phyloP scores from a whole-genome alignment of 495 filamentous ascomycete genomes.

The Daldinia grandis region DNA sequence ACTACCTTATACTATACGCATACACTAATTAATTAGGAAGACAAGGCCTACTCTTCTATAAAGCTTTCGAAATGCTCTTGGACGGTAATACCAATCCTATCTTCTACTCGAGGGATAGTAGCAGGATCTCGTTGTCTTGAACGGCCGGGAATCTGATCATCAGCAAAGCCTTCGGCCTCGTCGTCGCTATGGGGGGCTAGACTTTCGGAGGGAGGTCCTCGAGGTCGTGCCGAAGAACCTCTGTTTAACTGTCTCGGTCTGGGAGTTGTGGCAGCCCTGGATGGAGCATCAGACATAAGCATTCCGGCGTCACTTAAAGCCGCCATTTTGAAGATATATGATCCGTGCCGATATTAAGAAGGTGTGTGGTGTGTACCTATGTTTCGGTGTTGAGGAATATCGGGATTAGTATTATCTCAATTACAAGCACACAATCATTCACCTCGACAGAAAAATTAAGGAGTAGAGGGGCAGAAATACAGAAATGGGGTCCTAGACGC shows the following conservation, averaged over 20 bases:
- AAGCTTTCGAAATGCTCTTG: constrained; percentile 87
- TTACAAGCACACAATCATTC: background rate
- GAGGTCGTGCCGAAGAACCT: constrained; percentile 66
- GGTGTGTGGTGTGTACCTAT: too few species aligned
- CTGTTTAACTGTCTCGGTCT: constrained; percentile 45
- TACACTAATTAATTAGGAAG: too few species aligned
- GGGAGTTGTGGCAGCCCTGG: constrained; percentile 48
- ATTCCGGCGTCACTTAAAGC: constrained; percentile 57
- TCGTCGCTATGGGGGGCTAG: constrained; percentile 69
- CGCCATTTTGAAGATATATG: constrained; percentile 41
- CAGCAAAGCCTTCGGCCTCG: constrained; percentile 66
- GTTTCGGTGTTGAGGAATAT: constrained; percentile 37
- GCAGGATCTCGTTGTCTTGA: constrained; percentile 67
- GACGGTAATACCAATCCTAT: constrained; percentile 84
- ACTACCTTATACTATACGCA: constrained; percentile 13
- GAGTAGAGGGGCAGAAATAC: constrained; percentile 35
- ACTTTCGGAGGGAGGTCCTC: constrained; percentile 73
- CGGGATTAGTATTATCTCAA: background rate
- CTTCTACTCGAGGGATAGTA: constrained; percentile 81
- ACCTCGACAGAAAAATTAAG: constrained; percentile 22
- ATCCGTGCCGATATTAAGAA: background rate
- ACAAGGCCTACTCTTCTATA: constrained; percentile 74
- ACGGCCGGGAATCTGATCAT: constrained; percentile 63
- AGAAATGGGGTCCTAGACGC: constrained; percentile 11
- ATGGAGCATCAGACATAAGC: constrained; percentile 54